Conservation (phyloP, 768 basidiomycete genomes). For the Leccinellum luteum region DNA sequence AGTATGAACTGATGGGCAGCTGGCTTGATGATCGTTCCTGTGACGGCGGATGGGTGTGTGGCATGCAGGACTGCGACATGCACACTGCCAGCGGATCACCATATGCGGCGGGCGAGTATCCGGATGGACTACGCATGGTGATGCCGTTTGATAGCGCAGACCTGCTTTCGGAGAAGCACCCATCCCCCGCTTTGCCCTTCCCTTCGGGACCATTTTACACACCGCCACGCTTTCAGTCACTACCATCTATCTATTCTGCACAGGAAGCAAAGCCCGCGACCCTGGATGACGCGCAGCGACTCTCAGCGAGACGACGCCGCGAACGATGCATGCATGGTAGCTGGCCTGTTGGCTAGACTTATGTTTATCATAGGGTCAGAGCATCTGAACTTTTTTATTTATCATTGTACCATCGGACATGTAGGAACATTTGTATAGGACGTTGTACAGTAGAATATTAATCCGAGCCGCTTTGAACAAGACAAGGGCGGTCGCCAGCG, state of each 20-base stretch:
- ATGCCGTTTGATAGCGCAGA: conserved; percentile 28
- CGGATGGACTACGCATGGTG: conserved; percentile 18
- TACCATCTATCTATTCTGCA: conserved; percentile 17
- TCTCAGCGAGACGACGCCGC: conserved; percentile 15
- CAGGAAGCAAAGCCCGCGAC: conserved; percentile 15
- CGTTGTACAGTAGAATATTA: conserved; percentile 7
- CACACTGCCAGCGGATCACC: conserved; percentile 36
- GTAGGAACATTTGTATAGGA: conserved; percentile 16
- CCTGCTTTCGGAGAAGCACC: conserved; percentile 2
- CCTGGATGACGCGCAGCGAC: conserved; percentile 13
- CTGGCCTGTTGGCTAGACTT: conserved; percentile 33
- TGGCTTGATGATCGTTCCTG: conserved; percentile 36
- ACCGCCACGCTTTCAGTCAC: conserved; percentile 20
- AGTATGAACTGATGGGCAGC: conserved; percentile 49
- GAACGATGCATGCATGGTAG: conserved; percentile 42
- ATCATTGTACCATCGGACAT: conserved; percentile 17
- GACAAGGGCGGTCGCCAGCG: conserved; percentile 24
- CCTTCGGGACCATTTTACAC: conserved; percentile 16
- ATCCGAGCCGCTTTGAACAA: conserved; percentile 4
- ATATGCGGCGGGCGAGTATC: conserved; percentile 22
- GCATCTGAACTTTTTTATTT: not conserved
- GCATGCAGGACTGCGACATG: conserved; percentile 25
- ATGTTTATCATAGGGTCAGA: conserved; percentile 1
- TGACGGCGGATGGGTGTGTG: conserved; percentile 29
- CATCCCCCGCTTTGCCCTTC: conserved; percentile 8